Percentiles rank a stretch among this genome's conserved stretches.
Evolutionary conservation across 768 basidiomycete genomes (phyloP).

Genomic region (Dictyophora rubrovolvata): DNA sequence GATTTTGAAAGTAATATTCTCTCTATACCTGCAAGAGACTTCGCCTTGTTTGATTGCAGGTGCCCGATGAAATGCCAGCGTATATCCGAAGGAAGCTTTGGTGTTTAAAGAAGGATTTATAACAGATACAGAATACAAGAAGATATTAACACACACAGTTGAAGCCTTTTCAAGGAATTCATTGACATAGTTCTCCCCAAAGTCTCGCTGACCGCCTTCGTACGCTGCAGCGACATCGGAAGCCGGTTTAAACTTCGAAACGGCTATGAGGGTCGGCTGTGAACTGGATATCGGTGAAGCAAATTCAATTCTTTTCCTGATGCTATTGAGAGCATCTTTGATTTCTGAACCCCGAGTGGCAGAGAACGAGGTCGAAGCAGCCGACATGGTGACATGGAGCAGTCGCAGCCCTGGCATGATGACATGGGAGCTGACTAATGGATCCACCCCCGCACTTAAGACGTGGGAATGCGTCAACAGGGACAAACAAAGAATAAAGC

Average conservation of each 20-base stretch:
- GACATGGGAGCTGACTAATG: neutral
- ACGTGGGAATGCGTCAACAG: conserved; percentile 1
- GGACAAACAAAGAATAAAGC: neutral
- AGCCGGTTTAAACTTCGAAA: conserved; percentile 88
- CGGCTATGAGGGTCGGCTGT: conserved; percentile 56
- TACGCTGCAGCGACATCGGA: conserved; percentile 81
- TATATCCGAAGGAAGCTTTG: conserved; percentile 76
- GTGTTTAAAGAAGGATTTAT: neutral
- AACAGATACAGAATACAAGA: neutral
- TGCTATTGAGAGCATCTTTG: conserved; percentile 39
- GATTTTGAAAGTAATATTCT: conserved; percentile 1
- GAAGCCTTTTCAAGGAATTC: conserved; percentile 83
- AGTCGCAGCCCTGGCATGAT: too few relatives aligned
- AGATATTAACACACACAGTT: conserved; percentile 34
- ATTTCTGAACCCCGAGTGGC: conserved; percentile 45
- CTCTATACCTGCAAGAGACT: conserved; percentile 66
- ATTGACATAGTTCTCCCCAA: conserved; percentile 97
- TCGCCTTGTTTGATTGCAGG: conserved; percentile 89
- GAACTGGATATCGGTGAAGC: conserved; percentile 21
- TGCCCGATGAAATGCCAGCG: conserved; percentile 97
- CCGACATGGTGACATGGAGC: neutral
- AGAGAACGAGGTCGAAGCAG: neutral
- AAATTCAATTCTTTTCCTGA: conserved; percentile 37
- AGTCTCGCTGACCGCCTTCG: conserved; percentile 74
- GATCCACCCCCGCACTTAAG: neutral